Evolutionary conservation across 768 basidiomycete species (phyloP).

Genomic region (Rhizopogon vesiculosus): DNA sequence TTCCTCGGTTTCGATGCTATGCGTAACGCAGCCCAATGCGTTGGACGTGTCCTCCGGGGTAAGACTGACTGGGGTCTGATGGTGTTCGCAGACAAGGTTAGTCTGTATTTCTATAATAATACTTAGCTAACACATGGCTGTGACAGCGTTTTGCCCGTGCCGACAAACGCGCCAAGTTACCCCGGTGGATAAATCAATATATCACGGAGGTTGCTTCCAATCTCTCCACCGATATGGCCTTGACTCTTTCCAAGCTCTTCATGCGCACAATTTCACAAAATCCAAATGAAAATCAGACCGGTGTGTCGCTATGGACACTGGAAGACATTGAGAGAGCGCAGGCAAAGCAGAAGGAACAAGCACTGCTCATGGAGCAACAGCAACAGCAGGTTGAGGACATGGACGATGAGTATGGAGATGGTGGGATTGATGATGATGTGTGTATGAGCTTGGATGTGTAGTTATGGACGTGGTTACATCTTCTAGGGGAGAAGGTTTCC

Average conservation of each 20-base stretch:
- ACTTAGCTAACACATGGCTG: background rate
- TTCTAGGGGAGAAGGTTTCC: background rate
- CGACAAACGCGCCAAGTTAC: slow-evolving; percentile 92
- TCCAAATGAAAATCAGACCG: slow-evolving; percentile 93
- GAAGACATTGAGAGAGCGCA: slow-evolving; percentile 89
- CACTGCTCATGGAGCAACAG: slow-evolving; percentile 43
- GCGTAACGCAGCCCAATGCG: slow-evolving; percentile 98
- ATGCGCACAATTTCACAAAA: slow-evolving; percentile 99
- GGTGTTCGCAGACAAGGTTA: slow-evolving; percentile 98
- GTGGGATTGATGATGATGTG: slow-evolving; percentile 61
- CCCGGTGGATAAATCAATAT: slow-evolving; percentile 98
- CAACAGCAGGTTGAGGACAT: slow-evolving; percentile 20
- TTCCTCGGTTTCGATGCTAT: slow-evolving; percentile 99
- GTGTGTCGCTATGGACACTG: slow-evolving; percentile 91
- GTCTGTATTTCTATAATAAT: slow-evolving; percentile 2
- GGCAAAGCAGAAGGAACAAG: slow-evolving; percentile 69
- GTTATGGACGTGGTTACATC: background rate
- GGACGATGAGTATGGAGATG: slow-evolving; percentile 61
- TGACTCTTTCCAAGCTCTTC: slow-evolving; percentile 91
- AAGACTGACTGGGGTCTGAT: slow-evolving; percentile 99
- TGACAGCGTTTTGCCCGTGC: slow-evolving; percentile 83
- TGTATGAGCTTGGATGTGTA: slow-evolving; percentile 51
- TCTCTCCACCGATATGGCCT: slow-evolving; percentile 95
- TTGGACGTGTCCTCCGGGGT: slow-evolving; percentile 93
- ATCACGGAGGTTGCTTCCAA: slow-evolving; percentile 99